phyloP scores from a whole-genome alignment of 768 basidiomycete species.

The Mycena olivaceomarginata region DNA sequence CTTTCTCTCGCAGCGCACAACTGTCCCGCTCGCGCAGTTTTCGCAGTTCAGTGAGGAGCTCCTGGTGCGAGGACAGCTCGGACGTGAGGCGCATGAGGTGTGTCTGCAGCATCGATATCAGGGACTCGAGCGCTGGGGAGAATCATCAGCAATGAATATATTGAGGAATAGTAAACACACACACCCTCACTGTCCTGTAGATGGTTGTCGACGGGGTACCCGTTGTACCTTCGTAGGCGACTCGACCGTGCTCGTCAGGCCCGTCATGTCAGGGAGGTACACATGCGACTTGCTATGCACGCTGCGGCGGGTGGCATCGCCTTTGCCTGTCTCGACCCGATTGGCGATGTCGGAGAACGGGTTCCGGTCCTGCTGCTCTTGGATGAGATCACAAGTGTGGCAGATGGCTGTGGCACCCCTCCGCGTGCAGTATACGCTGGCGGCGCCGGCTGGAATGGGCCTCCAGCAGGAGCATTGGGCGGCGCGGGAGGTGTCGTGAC shows the following conservation, averaged over 20 bases:
- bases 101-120: constrained; percentile 82
- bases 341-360: constrained; percentile 61
- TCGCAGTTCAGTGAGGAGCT: constrained; percentile 80
- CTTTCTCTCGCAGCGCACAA: constrained; percentile 73
- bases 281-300: constrained; percentile 59
- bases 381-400: constrained; percentile 66
- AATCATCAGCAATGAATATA: constrained; percentile 26
- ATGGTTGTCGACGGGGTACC: constrained; percentile 66
- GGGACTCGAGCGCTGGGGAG: constrained; percentile 83
- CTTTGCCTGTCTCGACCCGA: constrained; percentile 41
- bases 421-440: constrained; percentile 37
- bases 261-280: constrained; percentile 89
- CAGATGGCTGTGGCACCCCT: constrained; percentile 23
- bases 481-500: constrained; percentile 11
- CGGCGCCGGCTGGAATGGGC: constrained; percentile 12
- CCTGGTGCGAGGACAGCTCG: constrained; percentile 87
- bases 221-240: constrained; percentile 81
- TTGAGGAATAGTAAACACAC: neutral
- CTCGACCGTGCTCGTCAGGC: constrained; percentile 85
- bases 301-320: constrained; percentile 48
- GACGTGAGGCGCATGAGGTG: constrained; percentile 87
- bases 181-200: constrained; percentile 82
- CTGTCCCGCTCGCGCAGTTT: constrained; percentile 78
- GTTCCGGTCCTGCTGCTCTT: constrained; percentile 58
- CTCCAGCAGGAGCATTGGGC: neutral